Conservation (phyloP, 1,284 basidiomycete species). For the Cerrena zonata region DNA sequence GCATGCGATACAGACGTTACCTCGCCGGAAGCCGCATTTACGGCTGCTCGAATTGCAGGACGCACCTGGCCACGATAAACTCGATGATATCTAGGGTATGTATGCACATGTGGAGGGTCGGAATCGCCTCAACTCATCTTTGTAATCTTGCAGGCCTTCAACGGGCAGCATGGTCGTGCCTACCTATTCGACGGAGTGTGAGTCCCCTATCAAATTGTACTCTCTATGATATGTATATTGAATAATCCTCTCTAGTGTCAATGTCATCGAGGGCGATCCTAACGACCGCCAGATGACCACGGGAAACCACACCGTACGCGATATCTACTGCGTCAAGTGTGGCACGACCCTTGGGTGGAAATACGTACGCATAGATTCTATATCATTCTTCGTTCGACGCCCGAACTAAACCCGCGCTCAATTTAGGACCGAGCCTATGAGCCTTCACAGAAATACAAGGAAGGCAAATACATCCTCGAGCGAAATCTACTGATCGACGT, state of each 20-base stretch:
- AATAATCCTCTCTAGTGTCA: conserved; percentile 60
- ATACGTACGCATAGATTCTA: conserved; percentile 65
- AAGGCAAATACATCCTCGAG: conserved; percentile 96
- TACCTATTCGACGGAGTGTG: conserved; percentile 91
- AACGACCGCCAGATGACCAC: conserved; percentile 95
- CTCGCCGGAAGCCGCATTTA: conserved; percentile 85
- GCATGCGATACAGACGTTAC: conserved; percentile 84
- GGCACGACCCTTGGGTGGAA: conserved; percentile 87
- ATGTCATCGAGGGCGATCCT: conserved; percentile 80
- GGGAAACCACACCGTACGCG: conserved; percentile 91
- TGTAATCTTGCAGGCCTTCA: conserved; percentile 65
- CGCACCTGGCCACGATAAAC: conserved; percentile 89
- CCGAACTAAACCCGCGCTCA: conserved; percentile 7
- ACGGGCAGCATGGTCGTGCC: conserved; percentile 90
- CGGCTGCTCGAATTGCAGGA: conserved; percentile 85
- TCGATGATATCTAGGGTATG: conserved; percentile 86
- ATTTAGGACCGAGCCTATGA: conserved; percentile 86
- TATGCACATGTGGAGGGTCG: conserved; percentile 10
- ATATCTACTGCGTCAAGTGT: conserved; percentile 90
- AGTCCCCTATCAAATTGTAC: conserved; percentile 33
- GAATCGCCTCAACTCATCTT: conserved; percentile 4
- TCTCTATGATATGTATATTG: too few species aligned
- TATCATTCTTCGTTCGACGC: not conserved
- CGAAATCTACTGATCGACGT: conserved; percentile 81
- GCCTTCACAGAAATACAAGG: conserved; percentile 90